Conservation (phyloP, 2,329 filamentous ascomycete species). For the Hypoxylon sp. region DNA sequence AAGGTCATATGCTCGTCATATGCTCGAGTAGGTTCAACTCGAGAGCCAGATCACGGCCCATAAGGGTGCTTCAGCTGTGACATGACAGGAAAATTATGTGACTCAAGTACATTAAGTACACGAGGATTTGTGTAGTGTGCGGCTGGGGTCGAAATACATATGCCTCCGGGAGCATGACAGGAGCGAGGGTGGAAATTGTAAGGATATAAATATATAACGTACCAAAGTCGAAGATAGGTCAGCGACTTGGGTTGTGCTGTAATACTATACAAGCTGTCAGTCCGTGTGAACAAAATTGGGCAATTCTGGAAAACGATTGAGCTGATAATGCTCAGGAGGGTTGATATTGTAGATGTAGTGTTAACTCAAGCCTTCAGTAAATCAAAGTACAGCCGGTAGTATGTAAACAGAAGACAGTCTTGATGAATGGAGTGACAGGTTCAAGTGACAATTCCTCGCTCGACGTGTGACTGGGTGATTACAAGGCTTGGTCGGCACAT, state of each 20-base stretch:
- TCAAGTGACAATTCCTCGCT: too few species aligned
- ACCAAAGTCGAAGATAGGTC: slow-evolving; percentile 3
- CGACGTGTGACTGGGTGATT: too few species aligned
- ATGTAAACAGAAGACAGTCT: not conserved
- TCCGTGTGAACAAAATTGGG: not conserved
- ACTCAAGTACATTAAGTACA: not conserved
- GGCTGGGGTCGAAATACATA: not conserved
- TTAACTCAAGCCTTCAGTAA: not conserved
- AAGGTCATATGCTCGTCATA: not conserved
- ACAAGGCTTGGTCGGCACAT: not conserved
- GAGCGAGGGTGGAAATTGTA: not conserved
- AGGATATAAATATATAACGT: slow-evolving; percentile 1
- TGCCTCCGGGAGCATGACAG: not conserved
- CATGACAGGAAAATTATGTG: not conserved
- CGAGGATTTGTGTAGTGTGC: not conserved
- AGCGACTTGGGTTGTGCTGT: not conserved
- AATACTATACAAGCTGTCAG: slow-evolving; percentile 10
- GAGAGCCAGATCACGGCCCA: not conserved
- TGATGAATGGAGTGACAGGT: too few species aligned
- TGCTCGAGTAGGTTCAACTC: not conserved
- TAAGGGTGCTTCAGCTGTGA: not conserved
- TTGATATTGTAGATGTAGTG: not conserved
- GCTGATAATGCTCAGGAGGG: not conserved
- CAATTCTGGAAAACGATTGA: not conserved
- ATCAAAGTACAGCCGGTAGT: not conserved